A percentile compares a stretch with the other conserved stretches of the same genome.
Conservation (phyloP, 1,284 basidiomycete genomes). For the Cryptococcus jaspeensis region DNA sequence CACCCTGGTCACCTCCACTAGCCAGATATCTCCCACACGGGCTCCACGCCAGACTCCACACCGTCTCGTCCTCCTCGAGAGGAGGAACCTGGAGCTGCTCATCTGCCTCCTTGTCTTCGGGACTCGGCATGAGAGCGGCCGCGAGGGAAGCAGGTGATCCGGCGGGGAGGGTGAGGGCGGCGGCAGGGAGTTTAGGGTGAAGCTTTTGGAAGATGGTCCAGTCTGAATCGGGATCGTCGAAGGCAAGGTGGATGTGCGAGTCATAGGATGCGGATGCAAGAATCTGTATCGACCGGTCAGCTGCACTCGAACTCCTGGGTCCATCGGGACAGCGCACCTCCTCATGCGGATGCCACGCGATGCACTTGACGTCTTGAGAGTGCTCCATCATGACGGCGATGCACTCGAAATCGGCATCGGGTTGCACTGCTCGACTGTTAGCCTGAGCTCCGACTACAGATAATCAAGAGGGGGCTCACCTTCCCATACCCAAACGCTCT, state of each 20-base stretch:
- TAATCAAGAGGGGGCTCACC: constrained; percentile 56
- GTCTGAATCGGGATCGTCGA: constrained; percentile 91
- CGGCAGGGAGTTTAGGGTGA: constrained; percentile 65
- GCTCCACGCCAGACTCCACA: constrained; percentile 82
- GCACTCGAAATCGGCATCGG: constrained; percentile 93
- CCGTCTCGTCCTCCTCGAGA: constrained; percentile 60
- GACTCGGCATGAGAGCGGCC: constrained; percentile 19
- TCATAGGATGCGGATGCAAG: constrained; percentile 97
- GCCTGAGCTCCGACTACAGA: neutral
- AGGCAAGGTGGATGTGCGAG: constrained; percentile 90
- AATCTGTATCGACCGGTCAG: constrained; percentile 58
- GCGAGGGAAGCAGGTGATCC: constrained; percentile 13
- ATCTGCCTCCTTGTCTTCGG: constrained; percentile 30
- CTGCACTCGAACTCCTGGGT: neutral
- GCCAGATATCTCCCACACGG: constrained; percentile 81
- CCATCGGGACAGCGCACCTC: constrained; percentile 61
- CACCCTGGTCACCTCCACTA: constrained; percentile 49
- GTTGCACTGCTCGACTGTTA: constrained; percentile 61
- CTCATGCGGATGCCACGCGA: constrained; percentile 92
- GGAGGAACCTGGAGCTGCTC: constrained; percentile 39
- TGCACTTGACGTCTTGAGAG: constrained; percentile 91
- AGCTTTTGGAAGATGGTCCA: constrained; percentile 88
- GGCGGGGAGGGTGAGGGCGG: constrained; percentile 22
- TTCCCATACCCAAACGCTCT: constrained; percentile 99
- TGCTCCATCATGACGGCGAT: constrained; percentile 97